Base-by-base conservation (phyloP, 345 rosid species). In the Salix purpurea region DNA sequence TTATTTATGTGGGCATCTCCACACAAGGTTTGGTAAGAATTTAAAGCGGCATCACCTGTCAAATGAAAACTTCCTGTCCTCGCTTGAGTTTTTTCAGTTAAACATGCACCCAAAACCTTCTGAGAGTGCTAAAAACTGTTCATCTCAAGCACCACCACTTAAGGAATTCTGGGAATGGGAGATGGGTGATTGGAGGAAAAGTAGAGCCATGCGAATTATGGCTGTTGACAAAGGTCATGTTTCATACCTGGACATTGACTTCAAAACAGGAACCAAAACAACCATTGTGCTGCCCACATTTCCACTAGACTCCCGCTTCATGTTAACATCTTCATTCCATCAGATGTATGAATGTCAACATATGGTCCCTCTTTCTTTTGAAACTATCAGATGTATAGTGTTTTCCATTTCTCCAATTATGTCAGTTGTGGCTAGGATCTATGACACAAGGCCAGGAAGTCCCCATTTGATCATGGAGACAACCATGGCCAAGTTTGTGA, bases 91-190 rank as follows among this genome's bases (percentile, higher is more conserved):
- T 78, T 86, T 91, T 74, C 99, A 93, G 92, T 80, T 88, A 69
- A 89, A 96, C 76, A 87, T 93, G 78, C 89, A 91, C 70, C 88
- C 79, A 74, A 54, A 62, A 58, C 68, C 89, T 80, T 83, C 72
- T 15, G 85, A 69, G 70, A 83, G 72, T 72, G 65, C 72, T 76
- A 66, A 72, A 58, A 91, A 93, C 76, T 91, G 98, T 74, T 88
- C 98, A 6, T 85, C 77, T 76, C 89, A 86, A 80, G 93, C 89
- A 42, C 74, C 80, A 19, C 81, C 85, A 15, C 64, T 67, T 62
- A 73, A 87, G 48, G 97, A 93, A 46, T 96, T 96, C 80, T 96
- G 99, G 98, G 99, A 96, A 76, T 93, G 99, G 99, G 98, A 93
- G 87, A 92, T 92, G 96, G 97, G 94, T 85, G 99, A 96, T 81